Evolutionary conservation across 2,329 filamentous ascomycete genomes (phyloP), one percentile per base, ranked within the genome.

Genomic region (Falciphora oryzae): DNA sequence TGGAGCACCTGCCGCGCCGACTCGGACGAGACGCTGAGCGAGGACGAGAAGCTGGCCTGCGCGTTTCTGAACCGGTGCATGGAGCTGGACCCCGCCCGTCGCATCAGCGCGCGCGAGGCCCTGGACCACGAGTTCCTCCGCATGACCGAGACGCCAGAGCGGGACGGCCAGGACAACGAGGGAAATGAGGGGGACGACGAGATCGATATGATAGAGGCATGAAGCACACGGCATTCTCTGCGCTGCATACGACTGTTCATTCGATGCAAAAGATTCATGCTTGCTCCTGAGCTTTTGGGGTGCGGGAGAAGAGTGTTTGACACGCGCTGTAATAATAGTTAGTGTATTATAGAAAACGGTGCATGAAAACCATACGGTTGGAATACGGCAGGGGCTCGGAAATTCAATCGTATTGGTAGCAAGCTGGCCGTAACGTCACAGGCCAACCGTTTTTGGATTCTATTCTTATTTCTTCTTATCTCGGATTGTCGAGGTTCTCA

Each of bases 1-100:
- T 99, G 95, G 95, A 95, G 92, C 72, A 97, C 92, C 31, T 91
- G 90, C 66, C 86, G 92, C 62, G 81, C 79, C 61, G 83, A 77
- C 11, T 76, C 78, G 63, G 78, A 80, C 6, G 81, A 81, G 64
- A 78, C 80, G 1, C 75, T 95, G 56, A 83, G 81, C 0, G 77
- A 80, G 0, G 89, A 92, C 29, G 92, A 95, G 78, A 86, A 85
- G 70, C 79, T 90, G 66, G 91, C 91, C 0, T 81, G 94, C 0
- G 81, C 85, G 57, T 95, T 96, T 71, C 75, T 96, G 66, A 81
- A 85, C 62, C 78, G 84, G 25, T 91, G 91, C 70, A 83, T 96
- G 74, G 91, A 95, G 65, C 79, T 93, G 61, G 91, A 96, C 72
- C 91, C 92, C 0, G 79, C 79, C 31, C 87, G 85, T 74, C 80